Percentiles rank a stretch among this genome's conserved stretches.
These are phyloP conservation scores for Penicillium sclerotiorum DNA, from an alignment of 2,329 filamentous ascomycete genomes.

Conservation along the genomic window DNA sequence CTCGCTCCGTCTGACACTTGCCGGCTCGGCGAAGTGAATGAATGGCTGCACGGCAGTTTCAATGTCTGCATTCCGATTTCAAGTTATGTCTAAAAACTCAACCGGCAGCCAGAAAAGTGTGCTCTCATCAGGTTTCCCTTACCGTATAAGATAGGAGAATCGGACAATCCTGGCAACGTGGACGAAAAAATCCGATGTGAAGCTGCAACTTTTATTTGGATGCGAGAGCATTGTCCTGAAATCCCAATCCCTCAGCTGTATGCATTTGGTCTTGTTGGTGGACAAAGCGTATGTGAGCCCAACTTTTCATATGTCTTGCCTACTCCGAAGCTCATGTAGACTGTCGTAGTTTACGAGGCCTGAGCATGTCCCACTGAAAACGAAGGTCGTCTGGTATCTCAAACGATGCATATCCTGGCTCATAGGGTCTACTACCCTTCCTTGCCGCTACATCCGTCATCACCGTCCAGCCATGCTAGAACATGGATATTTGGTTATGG, in stretches of 20 bases:
- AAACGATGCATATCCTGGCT: slow-evolving; percentile 23
- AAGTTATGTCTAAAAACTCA: slow-evolving; percentile 15
- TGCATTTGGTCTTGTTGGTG: slow-evolving; percentile 37
- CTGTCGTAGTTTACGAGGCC: slow-evolving; percentile 17
- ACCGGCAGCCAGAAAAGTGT: slow-evolving; percentile 18
- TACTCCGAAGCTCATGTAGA: not conserved
- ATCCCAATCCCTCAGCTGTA: slow-evolving; percentile 35
- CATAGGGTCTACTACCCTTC: slow-evolving; percentile 20
- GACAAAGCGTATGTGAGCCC: slow-evolving; percentile 26
- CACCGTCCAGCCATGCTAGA: slow-evolving; percentile 17
- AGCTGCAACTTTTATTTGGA: slow-evolving; percentile 46
- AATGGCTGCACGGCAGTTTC: slow-evolving; percentile 27
- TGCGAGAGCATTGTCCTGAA: slow-evolving; percentile 41
- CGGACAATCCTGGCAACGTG: slow-evolving; percentile 41
- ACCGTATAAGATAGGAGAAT: slow-evolving; percentile 41
- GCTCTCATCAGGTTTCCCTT: slow-evolving; percentile 30
- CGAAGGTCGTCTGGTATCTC: slow-evolving; percentile 25
- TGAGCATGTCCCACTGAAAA: slow-evolving; percentile 15
- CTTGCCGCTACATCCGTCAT: slow-evolving; percentile 28
- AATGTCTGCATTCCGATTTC: slow-evolving; percentile 31
- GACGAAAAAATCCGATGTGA: slow-evolving; percentile 50
- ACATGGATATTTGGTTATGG: slow-evolving; percentile 34
- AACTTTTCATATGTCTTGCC: not conserved
- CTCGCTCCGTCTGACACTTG: slow-evolving; percentile 22
- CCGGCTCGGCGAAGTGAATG: slow-evolving; percentile 18